These are phyloP conservation scores for Mycena indigotica DNA, from an alignment of 768 basidiomycete species.

Conservation along the genomic window DNA sequence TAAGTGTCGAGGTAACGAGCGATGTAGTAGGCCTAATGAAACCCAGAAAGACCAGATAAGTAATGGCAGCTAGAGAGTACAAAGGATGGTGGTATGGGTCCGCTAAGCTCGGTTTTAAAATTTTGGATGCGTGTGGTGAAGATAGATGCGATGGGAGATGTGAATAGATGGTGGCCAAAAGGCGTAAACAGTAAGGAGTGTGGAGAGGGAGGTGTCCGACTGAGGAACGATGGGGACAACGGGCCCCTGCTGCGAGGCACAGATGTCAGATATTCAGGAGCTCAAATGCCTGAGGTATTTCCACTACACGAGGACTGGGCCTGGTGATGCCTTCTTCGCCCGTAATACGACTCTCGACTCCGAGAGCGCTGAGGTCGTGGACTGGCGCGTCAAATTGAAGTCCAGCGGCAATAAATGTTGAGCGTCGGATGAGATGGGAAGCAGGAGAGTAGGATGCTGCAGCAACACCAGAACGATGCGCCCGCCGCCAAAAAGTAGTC, in stretches of 20 bases:
- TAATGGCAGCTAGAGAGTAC: neutral
- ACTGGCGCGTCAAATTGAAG: constrained; percentile 64
- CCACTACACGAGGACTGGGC: constrained; percentile 13
- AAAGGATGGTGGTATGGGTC: neutral
- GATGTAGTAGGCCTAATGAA: neutral
- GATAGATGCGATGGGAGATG: neutral
- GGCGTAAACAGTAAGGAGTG: neutral
- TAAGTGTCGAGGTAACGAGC: no score
- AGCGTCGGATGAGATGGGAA: constrained; percentile 71
- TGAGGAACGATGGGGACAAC: no score
- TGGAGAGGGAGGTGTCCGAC: neutral
- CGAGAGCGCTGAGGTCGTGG: constrained; percentile 62
- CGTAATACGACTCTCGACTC: constrained; percentile 41
- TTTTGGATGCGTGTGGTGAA: neutral
- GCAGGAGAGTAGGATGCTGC: constrained; percentile 73
- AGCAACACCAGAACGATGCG: constrained; percentile 69
- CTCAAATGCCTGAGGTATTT: constrained; percentile 20
- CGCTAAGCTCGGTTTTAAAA: neutral
- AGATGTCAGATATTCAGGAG: neutral
- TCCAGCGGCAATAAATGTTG: constrained; percentile 79
- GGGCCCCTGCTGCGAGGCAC: no score
- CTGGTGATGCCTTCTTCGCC: constrained; percentile 14
- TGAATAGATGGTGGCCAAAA: neutral
- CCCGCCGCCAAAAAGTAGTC: constrained; percentile 80
- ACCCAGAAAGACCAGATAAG: neutral